phyloP scores from a whole-genome alignment of 345 rosid species.

The Raphanus raphanistrum region DNA sequence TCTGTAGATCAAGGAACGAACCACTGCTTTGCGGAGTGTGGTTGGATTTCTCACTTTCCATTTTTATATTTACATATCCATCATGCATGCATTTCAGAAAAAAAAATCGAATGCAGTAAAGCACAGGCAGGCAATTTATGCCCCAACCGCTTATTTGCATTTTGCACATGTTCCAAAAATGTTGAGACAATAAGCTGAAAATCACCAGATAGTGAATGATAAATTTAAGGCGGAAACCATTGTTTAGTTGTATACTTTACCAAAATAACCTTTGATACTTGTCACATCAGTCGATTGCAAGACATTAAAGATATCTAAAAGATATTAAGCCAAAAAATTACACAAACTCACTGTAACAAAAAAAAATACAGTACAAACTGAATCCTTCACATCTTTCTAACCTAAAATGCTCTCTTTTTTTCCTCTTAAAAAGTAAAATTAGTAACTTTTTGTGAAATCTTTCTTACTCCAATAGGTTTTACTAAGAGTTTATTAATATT shows the following conservation, averaged over 20 bases:
- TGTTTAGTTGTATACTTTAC: not conserved
- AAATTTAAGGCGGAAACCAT: no score
- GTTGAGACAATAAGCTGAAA: no score
- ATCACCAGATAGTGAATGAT: no score
- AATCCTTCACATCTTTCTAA: not conserved
- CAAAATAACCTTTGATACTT: not conserved
- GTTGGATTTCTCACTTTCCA: not conserved
- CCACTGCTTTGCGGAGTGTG: no score
- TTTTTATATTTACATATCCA: not conserved
- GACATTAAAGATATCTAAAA: not conserved
- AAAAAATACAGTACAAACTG: not conserved
- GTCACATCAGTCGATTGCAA: not conserved
- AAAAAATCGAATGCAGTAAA: not conserved
- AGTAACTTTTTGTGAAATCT: no score
- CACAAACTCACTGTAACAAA: no score
- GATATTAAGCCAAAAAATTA: not conserved
- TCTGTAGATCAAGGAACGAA: no score
- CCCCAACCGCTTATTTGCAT: not conserved
- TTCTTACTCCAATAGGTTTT: no score
- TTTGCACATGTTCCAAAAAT: not conserved
- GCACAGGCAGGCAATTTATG: not conserved
- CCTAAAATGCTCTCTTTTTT: not conserved
- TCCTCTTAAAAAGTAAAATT: no score
- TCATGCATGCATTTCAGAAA: not conserved
- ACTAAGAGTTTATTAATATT: no score